These are phyloP conservation scores for Nephelium lappaceum DNA, from an alignment of 345 rosid genomes.

Conservation along the genomic window DNA sequence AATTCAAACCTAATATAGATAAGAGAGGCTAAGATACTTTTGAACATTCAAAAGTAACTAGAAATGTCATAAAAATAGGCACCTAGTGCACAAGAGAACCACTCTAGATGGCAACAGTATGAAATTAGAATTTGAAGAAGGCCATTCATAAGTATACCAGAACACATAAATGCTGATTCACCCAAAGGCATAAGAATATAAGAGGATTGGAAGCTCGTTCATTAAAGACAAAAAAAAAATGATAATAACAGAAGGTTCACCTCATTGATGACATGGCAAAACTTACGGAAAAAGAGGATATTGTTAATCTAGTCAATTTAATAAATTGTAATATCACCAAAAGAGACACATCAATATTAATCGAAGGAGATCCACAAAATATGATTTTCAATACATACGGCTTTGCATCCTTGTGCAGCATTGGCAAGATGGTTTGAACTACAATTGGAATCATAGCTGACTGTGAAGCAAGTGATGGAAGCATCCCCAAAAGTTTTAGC, in stretches of 20 bases:
- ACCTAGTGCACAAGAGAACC: conserved; percentile 1
- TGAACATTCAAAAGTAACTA: background rate
- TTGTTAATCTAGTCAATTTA: background rate
- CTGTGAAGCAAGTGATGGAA: conserved; percentile 87
- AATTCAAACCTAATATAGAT: background rate
- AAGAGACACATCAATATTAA: background rate
- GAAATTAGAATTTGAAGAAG: background rate
- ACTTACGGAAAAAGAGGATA: background rate
- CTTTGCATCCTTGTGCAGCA: conserved; percentile 69
- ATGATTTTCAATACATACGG: conserved; percentile 50
- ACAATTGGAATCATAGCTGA: conserved; percentile 82
- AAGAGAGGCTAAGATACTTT: background rate
- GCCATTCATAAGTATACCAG: background rate
- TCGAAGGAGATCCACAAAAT: conserved; percentile 15
- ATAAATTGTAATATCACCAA: conserved; percentile 5
- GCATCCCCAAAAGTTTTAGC: conserved; percentile 79
- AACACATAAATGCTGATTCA: background rate
- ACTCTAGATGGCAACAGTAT: background rate
- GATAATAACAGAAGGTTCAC: background rate
- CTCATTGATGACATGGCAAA: background rate
- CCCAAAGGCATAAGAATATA: background rate
- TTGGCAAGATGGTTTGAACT: conserved; percentile 80
- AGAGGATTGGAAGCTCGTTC: background rate
- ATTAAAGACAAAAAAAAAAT: background rate
- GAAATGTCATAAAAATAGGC: background rate